Conservation (phyloP, 1,139 yeast species). For the Magnusiomyces fungicola region DNA sequence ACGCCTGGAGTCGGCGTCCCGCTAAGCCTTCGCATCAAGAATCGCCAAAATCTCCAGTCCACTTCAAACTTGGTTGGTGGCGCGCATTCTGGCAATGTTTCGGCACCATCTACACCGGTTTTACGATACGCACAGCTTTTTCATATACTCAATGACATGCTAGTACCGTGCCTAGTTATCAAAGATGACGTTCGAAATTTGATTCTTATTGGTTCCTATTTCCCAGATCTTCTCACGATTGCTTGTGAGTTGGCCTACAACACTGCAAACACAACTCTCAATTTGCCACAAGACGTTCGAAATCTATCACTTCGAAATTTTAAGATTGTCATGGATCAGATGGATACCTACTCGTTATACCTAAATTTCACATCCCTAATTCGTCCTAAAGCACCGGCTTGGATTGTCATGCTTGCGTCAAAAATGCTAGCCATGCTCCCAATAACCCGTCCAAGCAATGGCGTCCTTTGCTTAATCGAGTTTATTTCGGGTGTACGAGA, state of each 20-base stretch:
- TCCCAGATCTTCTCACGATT: constrained; percentile 56
- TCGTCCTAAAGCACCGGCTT: constrained; percentile 25
- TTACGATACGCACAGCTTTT: not conserved
- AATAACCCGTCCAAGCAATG: constrained; percentile 49
- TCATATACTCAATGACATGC: not conserved
- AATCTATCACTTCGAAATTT: constrained; percentile 2
- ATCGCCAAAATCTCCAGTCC: not conserved
- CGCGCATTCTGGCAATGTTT: constrained; percentile 1
- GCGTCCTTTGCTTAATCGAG: constrained; percentile 66
- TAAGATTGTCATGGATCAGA: constrained; percentile 17
- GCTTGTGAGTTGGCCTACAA: constrained; percentile 45
- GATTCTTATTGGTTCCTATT: constrained; percentile 37
- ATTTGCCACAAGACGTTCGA: constrained; percentile 3
- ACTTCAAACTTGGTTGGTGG: not conserved
- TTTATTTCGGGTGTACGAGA: constrained; percentile 72
- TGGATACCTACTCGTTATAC: constrained; percentile 32
- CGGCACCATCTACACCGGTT: not conserved
- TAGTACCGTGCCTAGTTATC: constrained; percentile 23
- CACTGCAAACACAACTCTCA: constrained; percentile 26
- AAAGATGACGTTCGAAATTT: constrained; percentile 43
- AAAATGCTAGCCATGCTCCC: constrained; percentile 49
- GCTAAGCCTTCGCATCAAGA: constrained; percentile 43
- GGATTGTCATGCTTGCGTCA: constrained; percentile 32
- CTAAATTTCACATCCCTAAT: constrained; percentile 26
- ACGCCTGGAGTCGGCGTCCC: constrained; percentile 58